Base-by-base conservation (phyloP, 2,329 filamentous ascomycete genomes). In the Pyrenochaeta sp. region DNA sequence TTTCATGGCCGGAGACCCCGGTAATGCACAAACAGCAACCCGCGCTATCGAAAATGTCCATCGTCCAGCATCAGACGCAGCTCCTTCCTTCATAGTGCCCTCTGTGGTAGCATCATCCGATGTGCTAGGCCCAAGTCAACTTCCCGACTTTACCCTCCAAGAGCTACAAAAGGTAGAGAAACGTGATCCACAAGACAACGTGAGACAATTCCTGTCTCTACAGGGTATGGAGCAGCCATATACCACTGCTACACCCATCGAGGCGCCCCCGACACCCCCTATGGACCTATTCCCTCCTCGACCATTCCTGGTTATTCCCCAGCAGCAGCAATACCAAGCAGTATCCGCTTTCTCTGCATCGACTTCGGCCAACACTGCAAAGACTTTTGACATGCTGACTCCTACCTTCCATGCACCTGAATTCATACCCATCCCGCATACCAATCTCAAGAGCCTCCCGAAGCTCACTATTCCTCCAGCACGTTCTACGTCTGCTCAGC, bases 71-170 rank as follows among this genome's bases (percentile, higher is more conserved):
- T 93, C 90, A 5, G 87, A 94, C 58, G 83, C 83, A 14, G 82
- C 87, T 3, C 89, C 88, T 7, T 62, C 59, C 21, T 41, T 55
- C 9, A 40, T 62, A 11, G 59, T 56, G 11, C 59, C 59, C 9
- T 96, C 92, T 1, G 80, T 96, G 7, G 87, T 96, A 38, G 93
- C 92, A 18, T 96, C 93, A 1, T 96, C 92, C 1, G 93, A 96
- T 71, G 81, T 95, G 8, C 81, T 97, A 51, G 92, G 91, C 2
- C 87, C 89, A 5, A 82, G 82, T 6, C 71, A 81, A 23, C 68
- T 85, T 9, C 80, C 87, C 15, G 78, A 85, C 17, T 79, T 92
- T 47, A 74, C 74, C 14, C 81, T 96, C 24, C 86, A 91, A 60
- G 86, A 91, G 68, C 84, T 96, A 11, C 83, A 85, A 44, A 84